phyloP scores from a whole-genome alignment of 78 protist species.

The Chrysochromulina tobinii region DNA sequence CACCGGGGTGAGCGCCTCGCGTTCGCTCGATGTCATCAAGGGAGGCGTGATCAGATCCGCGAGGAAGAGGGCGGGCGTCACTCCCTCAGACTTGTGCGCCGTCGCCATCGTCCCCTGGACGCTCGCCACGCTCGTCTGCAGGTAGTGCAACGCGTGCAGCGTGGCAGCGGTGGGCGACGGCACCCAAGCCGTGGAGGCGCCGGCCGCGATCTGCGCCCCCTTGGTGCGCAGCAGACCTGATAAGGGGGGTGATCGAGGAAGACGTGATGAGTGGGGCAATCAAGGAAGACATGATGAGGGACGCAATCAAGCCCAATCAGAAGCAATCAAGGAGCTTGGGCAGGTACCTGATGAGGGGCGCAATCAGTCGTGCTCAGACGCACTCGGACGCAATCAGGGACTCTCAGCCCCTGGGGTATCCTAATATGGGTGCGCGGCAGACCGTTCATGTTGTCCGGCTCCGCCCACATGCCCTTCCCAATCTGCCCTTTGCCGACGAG shows the following conservation, averaged over 20 bases:
- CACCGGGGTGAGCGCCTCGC: neutral
- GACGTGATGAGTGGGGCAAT: neutral
- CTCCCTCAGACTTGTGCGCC: neutral
- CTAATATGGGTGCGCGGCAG: too few relatives aligned
- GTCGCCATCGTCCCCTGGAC: neutral
- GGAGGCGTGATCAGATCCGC: constrained; percentile 22
- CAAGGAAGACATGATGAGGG: constrained; percentile 26
- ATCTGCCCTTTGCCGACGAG: constrained; percentile 40
- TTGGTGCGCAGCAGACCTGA: neutral
- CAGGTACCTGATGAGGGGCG: too few relatives aligned
- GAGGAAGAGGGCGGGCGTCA: too few relatives aligned
- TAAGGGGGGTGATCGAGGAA: neutral
- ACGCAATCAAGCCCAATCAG: too few relatives aligned
- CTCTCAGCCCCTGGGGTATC: too few relatives aligned
- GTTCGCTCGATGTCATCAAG: neutral
- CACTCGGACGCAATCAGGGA: too few relatives aligned
- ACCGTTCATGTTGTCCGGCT: constrained; percentile 42
- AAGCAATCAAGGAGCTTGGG: too few relatives aligned
- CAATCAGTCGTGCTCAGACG: too few relatives aligned
- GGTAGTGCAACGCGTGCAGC: constrained; percentile 67
- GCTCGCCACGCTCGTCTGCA: neutral
- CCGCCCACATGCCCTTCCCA: constrained; percentile 64
- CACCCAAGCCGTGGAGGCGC: constrained; percentile 37
- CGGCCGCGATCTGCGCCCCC: constrained; percentile 20
- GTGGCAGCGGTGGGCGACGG: constrained; percentile 59